Percentiles rank a stretch among this genome's conserved stretches.
These are phyloP conservation scores for Capsella rubella DNA, from an alignment of 441 rosid species.

Conservation along the genomic window DNA sequence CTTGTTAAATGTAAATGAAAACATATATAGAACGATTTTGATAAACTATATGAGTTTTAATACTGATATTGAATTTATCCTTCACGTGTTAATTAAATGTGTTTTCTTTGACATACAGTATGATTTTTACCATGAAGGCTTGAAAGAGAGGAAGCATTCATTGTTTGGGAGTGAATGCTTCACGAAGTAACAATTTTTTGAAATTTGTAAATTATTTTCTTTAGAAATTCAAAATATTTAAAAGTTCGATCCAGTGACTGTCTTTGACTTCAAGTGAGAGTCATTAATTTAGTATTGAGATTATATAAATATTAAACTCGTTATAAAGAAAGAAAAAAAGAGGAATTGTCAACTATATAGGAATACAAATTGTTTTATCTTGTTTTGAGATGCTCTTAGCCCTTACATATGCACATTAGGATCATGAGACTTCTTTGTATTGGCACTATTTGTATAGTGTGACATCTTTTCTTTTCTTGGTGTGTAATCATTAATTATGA, in stretches of 20 bases:
- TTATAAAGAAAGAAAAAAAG: too few relatives aligned
- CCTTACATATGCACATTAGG: too few relatives aligned
- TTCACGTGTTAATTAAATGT: conserved; percentile 21
- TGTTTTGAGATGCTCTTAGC: too few relatives aligned
- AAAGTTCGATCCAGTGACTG: neutral
- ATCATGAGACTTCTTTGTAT: too few relatives aligned
- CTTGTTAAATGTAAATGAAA: neutral
- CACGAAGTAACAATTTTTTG: conserved; percentile 21
- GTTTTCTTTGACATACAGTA: neutral
- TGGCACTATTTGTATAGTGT: too few relatives aligned
- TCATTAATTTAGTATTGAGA: too few relatives aligned
- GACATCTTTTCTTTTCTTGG: too few relatives aligned
- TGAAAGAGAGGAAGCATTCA: conserved; percentile 24
- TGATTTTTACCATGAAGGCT: neutral
- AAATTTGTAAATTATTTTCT: neutral
- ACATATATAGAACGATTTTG: neutral
- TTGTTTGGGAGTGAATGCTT: conserved; percentile 31
- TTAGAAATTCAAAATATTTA: conserved; percentile 27
- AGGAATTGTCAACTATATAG: too few relatives aligned
- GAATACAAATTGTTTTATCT: too few relatives aligned
- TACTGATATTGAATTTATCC: neutral
- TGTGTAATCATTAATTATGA: too few relatives aligned
- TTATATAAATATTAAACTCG: too few relatives aligned
- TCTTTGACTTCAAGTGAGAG: too few relatives aligned
- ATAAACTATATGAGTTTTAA: neutral